phyloP scores from a whole-genome alignment of 129 eudicot genomes.

The Oenanthe sinensis region DNA sequence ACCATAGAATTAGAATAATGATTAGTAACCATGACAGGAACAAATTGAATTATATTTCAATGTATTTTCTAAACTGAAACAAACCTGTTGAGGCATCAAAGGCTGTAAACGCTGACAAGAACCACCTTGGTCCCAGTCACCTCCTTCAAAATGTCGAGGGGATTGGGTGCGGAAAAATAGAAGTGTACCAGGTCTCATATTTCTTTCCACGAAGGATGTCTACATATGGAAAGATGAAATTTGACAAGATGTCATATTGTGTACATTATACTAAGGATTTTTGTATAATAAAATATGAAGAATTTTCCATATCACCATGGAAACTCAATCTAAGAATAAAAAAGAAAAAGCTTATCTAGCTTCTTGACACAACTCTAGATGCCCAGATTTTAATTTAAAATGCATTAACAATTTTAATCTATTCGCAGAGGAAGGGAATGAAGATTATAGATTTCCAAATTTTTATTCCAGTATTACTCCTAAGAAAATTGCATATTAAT shows the following conservation, averaged over 20 bases:
- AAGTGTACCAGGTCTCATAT: conserved; percentile 42
- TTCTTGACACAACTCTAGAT: not conserved
- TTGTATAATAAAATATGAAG: not conserved
- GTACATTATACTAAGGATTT: not conserved
- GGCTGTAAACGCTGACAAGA: conserved; percentile 77
- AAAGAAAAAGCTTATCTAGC: not conserved
- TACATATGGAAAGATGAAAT: conserved; percentile 13
- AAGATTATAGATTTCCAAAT: not conserved
- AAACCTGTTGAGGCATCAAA: conserved; percentile 47
- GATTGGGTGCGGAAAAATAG: conserved; percentile 85
- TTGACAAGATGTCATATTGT: not conserved
- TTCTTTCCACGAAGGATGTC: conserved; percentile 61
- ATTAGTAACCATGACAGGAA: not conserved
- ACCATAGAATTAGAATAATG: not conserved
- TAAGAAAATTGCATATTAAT: not conserved
- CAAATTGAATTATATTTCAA: not conserved
- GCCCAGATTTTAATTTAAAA: not conserved
- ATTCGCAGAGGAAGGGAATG: not conserved
- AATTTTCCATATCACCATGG: not conserved
- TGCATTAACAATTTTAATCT: not conserved
- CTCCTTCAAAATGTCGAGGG: conserved; percentile 97
- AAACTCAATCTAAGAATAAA: not conserved
- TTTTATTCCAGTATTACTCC: not conserved
- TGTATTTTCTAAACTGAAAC: not conserved
- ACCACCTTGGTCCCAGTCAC: conserved; percentile 96